Percentiles rank a stretch among this genome's conserved stretches.
phyloP scores from a whole-genome alignment of 2,329 filamentous ascomycete species.

The Chaetoscypha palmicola region DNA sequence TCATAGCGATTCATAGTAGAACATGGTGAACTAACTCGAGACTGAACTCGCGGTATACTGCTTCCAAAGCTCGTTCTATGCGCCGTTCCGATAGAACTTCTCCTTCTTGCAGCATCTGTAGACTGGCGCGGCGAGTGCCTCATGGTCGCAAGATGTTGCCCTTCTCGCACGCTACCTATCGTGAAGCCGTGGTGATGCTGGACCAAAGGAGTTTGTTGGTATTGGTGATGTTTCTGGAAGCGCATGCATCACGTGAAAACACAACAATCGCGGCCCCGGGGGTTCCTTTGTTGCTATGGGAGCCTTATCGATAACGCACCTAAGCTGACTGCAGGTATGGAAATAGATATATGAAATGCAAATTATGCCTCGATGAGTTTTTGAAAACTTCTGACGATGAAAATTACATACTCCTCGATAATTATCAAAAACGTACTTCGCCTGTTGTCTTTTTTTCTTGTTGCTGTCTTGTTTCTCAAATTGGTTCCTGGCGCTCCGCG shows the following conservation, averaged over 20 bases:
- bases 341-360: too few relatives aligned
- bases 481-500: too few relatives aligned
- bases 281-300: slow-evolving; percentile 11
- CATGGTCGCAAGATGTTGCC: slow-evolving; percentile 21
- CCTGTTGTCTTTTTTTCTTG: too few relatives aligned
- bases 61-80: slow-evolving; percentile 27
- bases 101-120: slow-evolving; percentile 20
- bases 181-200: slow-evolving; percentile 13
- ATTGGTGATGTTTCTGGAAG: slow-evolving; percentile 1
- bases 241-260: slow-evolving; percentile 2
- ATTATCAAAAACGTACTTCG: too few relatives aligned
- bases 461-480: too few relatives aligned
- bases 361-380: too few relatives aligned
- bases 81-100: slow-evolving; percentile 22
- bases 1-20: neutral
- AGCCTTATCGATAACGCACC: slow-evolving; percentile 9
- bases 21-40: slow-evolving; percentile 21
- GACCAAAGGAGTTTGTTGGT: slow-evolving; percentile 5
- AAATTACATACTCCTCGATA: neutral
- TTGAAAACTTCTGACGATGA: too few relatives aligned
- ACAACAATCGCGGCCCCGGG: slow-evolving; percentile 9
- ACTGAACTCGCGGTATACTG: slow-evolving; percentile 25
- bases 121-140: slow-evolving; percentile 26
- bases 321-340: too few relatives aligned
- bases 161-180: slow-evolving; percentile 6